phyloP scores from a whole-genome alignment of 2,329 filamentous ascomycete genomes.

The Talaromyces sp. region DNA sequence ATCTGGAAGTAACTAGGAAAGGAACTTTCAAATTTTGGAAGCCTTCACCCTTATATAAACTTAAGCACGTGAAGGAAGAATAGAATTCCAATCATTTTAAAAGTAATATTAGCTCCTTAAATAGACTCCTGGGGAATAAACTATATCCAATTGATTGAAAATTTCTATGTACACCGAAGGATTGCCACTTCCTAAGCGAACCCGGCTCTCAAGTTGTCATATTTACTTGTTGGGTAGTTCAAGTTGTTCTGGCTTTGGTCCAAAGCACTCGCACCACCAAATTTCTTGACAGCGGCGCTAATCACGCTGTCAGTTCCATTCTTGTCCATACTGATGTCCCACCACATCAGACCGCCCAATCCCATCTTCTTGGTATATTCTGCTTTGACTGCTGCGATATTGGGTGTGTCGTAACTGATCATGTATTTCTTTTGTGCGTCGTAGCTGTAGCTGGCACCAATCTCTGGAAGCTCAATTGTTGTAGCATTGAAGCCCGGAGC shows the following conservation, averaged over 20 bases:
- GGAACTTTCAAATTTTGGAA: neutral
- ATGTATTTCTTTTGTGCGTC: slow-evolving; percentile 54
- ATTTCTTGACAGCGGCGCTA: slow-evolving; percentile 12
- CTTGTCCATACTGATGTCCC: slow-evolving; percentile 71
- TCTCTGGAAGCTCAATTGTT: neutral
- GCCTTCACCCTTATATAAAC: too few relatives aligned
- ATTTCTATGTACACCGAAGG: neutral
- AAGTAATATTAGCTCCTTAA: neutral
- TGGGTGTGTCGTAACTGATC: slow-evolving; percentile 68
- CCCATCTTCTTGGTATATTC: slow-evolving; percentile 51
- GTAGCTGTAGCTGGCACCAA: slow-evolving; percentile 59
- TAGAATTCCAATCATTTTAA: too few relatives aligned
- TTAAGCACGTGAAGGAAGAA: too few relatives aligned
- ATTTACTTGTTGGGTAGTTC: slow-evolving; percentile 46
- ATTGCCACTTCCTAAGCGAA: neutral
- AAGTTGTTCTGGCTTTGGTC: slow-evolving; percentile 43
- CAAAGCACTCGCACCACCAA: slow-evolving; percentile 24
- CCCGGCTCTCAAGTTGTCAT: slow-evolving; percentile 39
- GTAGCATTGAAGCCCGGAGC: slow-evolving; percentile 51
- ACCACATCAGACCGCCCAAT: slow-evolving; percentile 85
- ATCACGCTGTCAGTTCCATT: slow-evolving; percentile 3
- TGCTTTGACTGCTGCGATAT: slow-evolving; percentile 50
- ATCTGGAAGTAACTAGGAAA: too few relatives aligned
- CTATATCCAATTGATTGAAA: neutral
- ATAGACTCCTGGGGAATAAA: neutral